These are phyloP conservation scores for Cryptosporidium meleagridis DNA, from an alignment of 169 alveolate species.

Conservation along the genomic window DNA sequence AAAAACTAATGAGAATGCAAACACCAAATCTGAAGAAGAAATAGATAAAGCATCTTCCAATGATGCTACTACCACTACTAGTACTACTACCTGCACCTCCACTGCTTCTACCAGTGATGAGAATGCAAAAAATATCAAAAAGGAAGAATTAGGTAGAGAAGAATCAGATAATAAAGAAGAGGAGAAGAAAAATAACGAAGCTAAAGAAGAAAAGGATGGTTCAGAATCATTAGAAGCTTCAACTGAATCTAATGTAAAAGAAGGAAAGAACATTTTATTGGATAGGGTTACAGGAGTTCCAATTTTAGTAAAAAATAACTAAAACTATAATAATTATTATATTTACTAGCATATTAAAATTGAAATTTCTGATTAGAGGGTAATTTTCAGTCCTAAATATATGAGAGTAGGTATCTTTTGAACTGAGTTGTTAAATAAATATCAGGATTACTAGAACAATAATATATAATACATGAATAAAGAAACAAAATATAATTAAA, in stretches of 20 bases:
- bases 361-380: too few relatives aligned
- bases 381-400: neutral
- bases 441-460: neutral
- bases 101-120: neutral
- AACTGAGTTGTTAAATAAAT: neutral
- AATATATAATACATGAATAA: neutral
- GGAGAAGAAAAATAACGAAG: neutral
- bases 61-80: neutral
- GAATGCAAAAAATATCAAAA: neutral
- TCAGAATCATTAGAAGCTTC: neutral
- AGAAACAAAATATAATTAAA: neutral
- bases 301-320: slow-evolving; percentile 12
- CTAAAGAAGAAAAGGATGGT: neutral
- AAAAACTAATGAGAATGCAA: neutral
- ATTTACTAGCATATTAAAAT: neutral
- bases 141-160: neutral
- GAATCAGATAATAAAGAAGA: neutral
- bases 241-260: neutral
- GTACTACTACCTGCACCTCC: neutral
- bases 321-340: neutral
- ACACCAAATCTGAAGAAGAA: neutral
- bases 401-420: too few relatives aligned
- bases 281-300: slow-evolving; percentile 67
- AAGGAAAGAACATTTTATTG: neutral
- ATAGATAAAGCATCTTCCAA: neutral